Evolutionary conservation across 225 moss, liverwort and hornwort genomes (phyloP), one percentile per base, ranked within the genome.

Genomic region (Thuidium tamariscinum): DNA sequence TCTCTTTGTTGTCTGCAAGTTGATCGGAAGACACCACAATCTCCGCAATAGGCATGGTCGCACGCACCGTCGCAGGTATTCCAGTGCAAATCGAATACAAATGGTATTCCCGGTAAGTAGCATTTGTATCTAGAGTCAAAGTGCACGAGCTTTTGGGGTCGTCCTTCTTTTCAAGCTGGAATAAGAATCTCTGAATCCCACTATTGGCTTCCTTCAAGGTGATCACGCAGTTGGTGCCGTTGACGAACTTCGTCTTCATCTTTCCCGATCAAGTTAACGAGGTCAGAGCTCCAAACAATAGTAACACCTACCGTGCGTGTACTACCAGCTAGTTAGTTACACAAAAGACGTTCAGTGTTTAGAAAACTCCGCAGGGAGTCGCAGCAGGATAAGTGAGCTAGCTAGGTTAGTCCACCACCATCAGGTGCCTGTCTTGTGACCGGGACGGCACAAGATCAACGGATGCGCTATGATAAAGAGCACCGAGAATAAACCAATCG

Each of bases 171-270:
- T 17, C 65, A 65, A 88, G 84, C 81, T 25, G 36, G 78, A 8
- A 46, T 25, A 71, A 4, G 3, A 39, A 44, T 18, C 44, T 71
- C 11, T 71, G 86, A 8, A 79, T 63, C 64, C 89, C 86, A 36
- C 63, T 83, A 8, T 86, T 86, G 4, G 71, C 89, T 78, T 86
- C 89, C 78, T 82, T 89, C 65, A 89, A 70, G 11, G 78, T 83
- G 32, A 89, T 82, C 72, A 41, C 86, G 5, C 55, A 36, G 78
- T 71, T 37, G 5, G 89, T 86, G 54, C 63, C 71, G 46, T 89
- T 89, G 52, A 86, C 37, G 64, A 89, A 86, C 71, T 42, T 86
- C 46, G 89, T 89, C 82, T 46, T 71, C 89, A 89, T 89, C 29
- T 80, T 62, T 30, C 20, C 42, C 27, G 2, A 21, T 59, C 11